A percentile compares a stretch with the other conserved stretches of the same genome.
phyloP scores from a whole-genome alignment of 2,329 filamentous ascomycete species.

The Sordariomycetes sp. region DNA sequence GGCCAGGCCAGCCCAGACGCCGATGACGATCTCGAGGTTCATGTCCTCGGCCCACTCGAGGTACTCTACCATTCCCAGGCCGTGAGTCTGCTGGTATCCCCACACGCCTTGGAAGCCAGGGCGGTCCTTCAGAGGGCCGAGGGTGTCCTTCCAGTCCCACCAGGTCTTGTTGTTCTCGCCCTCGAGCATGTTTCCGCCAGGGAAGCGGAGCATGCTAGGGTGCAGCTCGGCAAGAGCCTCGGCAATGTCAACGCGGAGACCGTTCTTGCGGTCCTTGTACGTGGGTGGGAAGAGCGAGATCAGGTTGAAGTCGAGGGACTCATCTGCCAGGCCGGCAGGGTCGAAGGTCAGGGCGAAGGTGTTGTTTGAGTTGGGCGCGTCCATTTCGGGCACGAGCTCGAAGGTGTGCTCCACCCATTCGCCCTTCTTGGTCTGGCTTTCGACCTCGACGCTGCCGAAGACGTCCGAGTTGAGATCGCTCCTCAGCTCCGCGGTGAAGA shows the following conservation, averaged over 20 bases:
- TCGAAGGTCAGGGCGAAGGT: constrained; percentile 47
- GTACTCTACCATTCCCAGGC: constrained; percentile 54
- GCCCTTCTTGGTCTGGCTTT: constrained; percentile 25
- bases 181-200: constrained; percentile 56
- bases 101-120: constrained; percentile 49
- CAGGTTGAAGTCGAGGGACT: constrained; percentile 45
- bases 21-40: constrained; percentile 46
- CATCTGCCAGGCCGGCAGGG: constrained; percentile 22
- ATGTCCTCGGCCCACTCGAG: constrained; percentile 53
- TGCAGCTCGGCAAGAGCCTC: constrained; percentile 41
- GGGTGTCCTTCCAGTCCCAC: constrained; percentile 44
- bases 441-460: constrained; percentile 36
- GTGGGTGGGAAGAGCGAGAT: constrained; percentile 53
- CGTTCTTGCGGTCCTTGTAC: constrained; percentile 48
- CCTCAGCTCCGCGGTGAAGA: constrained; percentile 36
- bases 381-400: constrained; percentile 28
- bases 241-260: constrained; percentile 45
- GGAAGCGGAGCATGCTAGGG: constrained; percentile 52
- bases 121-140: constrained; percentile 43
- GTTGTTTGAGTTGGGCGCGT: constrained; percentile 45
- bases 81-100: constrained; percentile 53
- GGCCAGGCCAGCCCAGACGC: constrained; percentile 47
- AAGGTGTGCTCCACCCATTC: constrained; percentile 44
- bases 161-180: constrained; percentile 29
- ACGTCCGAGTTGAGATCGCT: constrained; percentile 26